A percentile compares a stretch with the other conserved stretches of the same genome.
phyloP scores from a whole-genome alignment of 2,329 filamentous ascomycete genomes.

The Emergomyces africanus region DNA sequence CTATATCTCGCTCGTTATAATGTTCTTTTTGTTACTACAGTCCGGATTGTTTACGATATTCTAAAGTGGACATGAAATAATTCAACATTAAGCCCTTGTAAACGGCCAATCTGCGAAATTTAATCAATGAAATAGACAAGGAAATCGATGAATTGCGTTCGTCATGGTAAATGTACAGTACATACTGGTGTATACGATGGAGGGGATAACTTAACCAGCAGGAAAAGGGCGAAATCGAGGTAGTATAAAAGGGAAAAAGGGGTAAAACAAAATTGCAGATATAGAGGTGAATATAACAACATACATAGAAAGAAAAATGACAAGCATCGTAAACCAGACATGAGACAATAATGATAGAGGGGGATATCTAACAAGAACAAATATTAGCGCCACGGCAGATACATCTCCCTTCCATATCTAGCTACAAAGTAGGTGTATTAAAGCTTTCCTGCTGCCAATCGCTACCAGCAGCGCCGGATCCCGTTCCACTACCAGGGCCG shows the following conservation, averaged over 20 bases:
- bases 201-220: neutral
- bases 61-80: too few relatives aligned
- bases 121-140: too few relatives aligned
- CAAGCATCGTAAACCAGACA: neutral
- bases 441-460: constrained; percentile 1
- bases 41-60: too few relatives aligned
- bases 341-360: neutral
- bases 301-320: neutral
- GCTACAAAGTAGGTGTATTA: neutral
- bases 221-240: neutral
- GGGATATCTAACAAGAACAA: neutral
- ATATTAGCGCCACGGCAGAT: neutral
- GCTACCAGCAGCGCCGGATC: neutral
- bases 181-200: neutral
- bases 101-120: too few relatives aligned
- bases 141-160: neutral
- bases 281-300: neutral
- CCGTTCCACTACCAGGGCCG: neutral
- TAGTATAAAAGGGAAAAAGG: neutral
- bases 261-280: neutral
- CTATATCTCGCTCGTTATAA: too few relatives aligned
- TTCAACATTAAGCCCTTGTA: too few relatives aligned
- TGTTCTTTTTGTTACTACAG: too few relatives aligned
- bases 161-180: neutral
- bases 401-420: neutral